phyloP scores from a whole-genome alignment of 148 eudicot genomes.

The Spergularia marina region DNA sequence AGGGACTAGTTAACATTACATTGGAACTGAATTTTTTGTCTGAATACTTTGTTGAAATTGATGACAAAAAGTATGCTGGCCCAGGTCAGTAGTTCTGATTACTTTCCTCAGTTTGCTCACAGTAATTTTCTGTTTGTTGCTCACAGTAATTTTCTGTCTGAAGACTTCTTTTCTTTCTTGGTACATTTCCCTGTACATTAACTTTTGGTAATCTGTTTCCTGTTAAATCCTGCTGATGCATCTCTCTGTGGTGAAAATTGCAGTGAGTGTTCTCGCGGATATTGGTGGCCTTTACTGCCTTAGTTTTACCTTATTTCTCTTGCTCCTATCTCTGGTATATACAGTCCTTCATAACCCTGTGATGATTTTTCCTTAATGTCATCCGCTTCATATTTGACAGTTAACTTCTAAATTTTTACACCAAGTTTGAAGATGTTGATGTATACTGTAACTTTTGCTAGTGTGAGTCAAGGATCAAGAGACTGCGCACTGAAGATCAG shows the following conservation, averaged over 20 bases:
- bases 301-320: conserved; percentile 34
- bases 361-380: background rate
- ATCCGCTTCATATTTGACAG: background rate
- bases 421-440: background rate
- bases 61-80: conserved; percentile 55
- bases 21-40: conserved; percentile 57
- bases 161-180: no score
- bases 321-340: conserved; percentile 31
- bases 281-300: conserved; percentile 82
- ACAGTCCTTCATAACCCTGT: background rate
- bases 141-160: background rate
- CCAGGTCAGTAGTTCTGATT: conserved; percentile 51
- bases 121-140: background rate
- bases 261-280: conserved; percentile 90
- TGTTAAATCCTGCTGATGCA: no score
- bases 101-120: background rate
- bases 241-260: conserved; percentile 28
- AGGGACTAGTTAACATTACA: conserved; percentile 65
- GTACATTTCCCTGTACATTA: no score
- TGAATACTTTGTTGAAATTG: conserved; percentile 65
- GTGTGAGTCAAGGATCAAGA: conserved; percentile 72
- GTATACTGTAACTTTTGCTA: conserved; percentile 15
- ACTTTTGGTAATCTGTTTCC: background rate
- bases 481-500: conserved; percentile 62
- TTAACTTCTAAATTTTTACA: background rate